Percentiles rank a stretch among this genome's conserved stretches.
phyloP scores from a whole-genome alignment of 2,329 filamentous ascomycete species.

The Colletotrichum eremochloae region DNA sequence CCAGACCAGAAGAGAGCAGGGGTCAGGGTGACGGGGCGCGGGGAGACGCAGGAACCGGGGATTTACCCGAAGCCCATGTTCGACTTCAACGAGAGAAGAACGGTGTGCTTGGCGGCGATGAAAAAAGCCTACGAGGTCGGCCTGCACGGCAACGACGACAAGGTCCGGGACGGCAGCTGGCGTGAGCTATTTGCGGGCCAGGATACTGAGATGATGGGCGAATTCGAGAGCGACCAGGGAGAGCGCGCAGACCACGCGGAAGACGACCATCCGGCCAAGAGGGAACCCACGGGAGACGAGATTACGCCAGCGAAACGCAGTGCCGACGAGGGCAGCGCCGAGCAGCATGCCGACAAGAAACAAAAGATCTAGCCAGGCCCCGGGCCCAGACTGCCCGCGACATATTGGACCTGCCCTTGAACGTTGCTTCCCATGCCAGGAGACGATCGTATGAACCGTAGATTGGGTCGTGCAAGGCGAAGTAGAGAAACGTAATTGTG shows the following conservation, averaged over 20 bases:
- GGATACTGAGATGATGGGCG: conserved; percentile 57
- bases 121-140: conserved; percentile 77
- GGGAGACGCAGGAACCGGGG: conserved; percentile 57
- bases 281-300: conserved; percentile 29
- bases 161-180: conserved; percentile 72
- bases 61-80: conserved; percentile 83
- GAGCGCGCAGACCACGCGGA: conserved; percentile 50
- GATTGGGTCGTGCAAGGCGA: not conserved
- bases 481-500: not conserved
- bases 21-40: conserved; percentile 71
- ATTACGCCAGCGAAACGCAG: conserved; percentile 40
- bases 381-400: not conserved
- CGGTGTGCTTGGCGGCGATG: conserved; percentile 75
- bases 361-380: conserved; percentile 16
- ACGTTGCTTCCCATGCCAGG: not conserved
- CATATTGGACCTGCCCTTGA: not conserved
- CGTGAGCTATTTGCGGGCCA: conserved; percentile 59
- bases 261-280: conserved; percentile 44
- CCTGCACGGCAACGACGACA: conserved; percentile 73
- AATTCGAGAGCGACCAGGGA: conserved; percentile 51
- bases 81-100: conserved; percentile 75
- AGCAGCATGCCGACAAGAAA: conserved; percentile 41
- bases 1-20: conserved; percentile 77
- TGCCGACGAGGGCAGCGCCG: conserved; percentile 40
- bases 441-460: not conserved